Conservation (phyloP, 2,329 filamentous ascomycete species). For the Sclerotiophoma versabilis region DNA sequence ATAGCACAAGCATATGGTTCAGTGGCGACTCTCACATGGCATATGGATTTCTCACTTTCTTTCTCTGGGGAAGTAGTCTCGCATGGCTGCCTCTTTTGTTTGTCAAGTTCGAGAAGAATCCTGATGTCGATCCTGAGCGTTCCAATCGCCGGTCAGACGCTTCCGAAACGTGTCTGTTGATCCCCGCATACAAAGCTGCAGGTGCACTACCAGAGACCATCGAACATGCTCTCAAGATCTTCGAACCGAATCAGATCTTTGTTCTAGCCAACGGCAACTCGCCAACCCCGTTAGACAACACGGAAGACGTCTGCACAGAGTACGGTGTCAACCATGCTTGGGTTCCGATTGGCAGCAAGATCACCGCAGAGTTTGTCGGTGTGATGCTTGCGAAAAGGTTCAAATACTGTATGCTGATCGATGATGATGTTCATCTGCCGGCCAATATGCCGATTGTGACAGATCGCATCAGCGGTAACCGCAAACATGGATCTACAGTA, state of each 20-base stretch:
- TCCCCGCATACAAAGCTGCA: constrained; percentile 25
- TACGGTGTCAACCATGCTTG: constrained; percentile 26
- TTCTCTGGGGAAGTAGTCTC: neutral
- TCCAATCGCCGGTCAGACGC: constrained; percentile 24
- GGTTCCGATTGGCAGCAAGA: constrained; percentile 24
- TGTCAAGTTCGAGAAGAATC: neutral
- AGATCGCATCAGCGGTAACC: constrained; percentile 16
- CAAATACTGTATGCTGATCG: constrained; percentile 27
- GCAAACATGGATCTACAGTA: constrained; percentile 1
- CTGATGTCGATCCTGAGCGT: constrained; percentile 31
- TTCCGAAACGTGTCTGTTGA: constrained; percentile 32
- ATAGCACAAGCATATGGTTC: neutral
- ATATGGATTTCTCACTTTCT: neutral
- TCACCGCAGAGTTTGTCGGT: constrained; percentile 25
- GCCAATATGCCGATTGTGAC: constrained; percentile 25
- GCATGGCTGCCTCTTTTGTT: neutral
- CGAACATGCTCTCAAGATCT: constrained; percentile 24
- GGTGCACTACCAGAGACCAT: constrained; percentile 22
- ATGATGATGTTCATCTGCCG: constrained; percentile 24
- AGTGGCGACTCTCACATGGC: neutral
- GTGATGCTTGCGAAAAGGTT: constrained; percentile 22
- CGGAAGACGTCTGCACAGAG: constrained; percentile 22
- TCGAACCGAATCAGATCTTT: constrained; percentile 24
- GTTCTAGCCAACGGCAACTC: constrained; percentile 25
- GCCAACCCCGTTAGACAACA: constrained; percentile 24